Conservation (phyloP, 495 filamentous ascomycete species). For the Cladorrhinum samala region DNA sequence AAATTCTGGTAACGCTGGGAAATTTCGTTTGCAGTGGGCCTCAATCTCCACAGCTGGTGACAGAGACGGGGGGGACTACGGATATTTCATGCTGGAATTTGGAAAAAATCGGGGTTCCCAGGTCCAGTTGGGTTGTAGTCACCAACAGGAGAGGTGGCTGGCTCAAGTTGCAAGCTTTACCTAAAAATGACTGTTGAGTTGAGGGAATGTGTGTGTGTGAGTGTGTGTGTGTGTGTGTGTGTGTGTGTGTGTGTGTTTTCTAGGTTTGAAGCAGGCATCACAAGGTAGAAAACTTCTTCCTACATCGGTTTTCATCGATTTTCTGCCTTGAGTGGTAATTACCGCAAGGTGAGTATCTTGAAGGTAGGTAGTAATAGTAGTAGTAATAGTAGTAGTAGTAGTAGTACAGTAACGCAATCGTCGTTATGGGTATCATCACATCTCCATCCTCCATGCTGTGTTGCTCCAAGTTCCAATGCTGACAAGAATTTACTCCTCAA, state of each 20-base stretch:
- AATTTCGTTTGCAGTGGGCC: too few relatives aligned
- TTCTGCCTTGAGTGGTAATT: too few relatives aligned
- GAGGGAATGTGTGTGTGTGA: too few relatives aligned
- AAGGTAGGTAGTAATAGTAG: background rate
- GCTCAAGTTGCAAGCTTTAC: background rate
- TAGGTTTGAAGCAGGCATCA: too few relatives aligned
- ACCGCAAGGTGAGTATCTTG: too few relatives aligned
- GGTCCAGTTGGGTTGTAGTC: background rate
- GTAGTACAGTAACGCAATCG: background rate
- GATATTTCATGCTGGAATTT: background rate
- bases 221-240: too few relatives aligned
- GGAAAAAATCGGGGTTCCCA: background rate
- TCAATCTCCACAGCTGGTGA: background rate
- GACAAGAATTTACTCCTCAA: slow-evolving; percentile 22
- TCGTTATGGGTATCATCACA: slow-evolving; percentile 16
- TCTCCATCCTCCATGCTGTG: background rate
- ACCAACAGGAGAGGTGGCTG: too few relatives aligned
- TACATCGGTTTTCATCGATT: too few relatives aligned
- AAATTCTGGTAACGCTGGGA: too few relatives aligned
- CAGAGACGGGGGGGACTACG: background rate
- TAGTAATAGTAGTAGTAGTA: background rate
- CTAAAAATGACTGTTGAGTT: background rate
- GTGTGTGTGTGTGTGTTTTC: too few relatives aligned
- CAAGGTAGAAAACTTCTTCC: too few relatives aligned
- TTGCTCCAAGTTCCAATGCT: background rate